These are phyloP conservation scores for Gastrolobium villosum DNA, from an alignment of 306 rosid genomes.

Conservation along the genomic window DNA sequence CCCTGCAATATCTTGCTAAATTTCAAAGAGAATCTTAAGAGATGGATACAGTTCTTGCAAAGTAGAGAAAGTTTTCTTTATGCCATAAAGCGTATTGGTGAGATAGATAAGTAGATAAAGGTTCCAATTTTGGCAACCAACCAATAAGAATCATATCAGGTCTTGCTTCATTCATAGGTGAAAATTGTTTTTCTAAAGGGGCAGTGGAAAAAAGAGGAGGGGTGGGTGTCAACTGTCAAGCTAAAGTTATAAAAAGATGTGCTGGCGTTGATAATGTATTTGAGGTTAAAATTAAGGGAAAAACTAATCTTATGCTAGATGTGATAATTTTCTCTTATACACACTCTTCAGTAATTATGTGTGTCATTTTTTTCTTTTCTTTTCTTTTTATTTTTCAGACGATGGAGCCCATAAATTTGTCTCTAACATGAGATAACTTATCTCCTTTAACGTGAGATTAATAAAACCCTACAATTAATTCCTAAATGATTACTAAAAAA, in stretches of 20 bases:
- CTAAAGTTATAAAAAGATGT: background rate
- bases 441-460: too few relatives aligned
- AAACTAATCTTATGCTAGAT: too few relatives aligned
- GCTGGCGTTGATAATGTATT: slow-evolving; percentile 23
- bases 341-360: too few relatives aligned
- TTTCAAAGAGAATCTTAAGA: slow-evolving; percentile 32
- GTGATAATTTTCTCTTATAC: too few relatives aligned
- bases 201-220: background rate
- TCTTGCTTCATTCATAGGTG: background rate
- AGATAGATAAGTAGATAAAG: slow-evolving; percentile 44
- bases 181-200: slow-evolving; percentile 23
- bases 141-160: slow-evolving; percentile 37
- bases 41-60: slow-evolving; percentile 14
- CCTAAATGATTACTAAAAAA: background rate
- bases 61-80: slow-evolving; percentile 19
- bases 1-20: slow-evolving; percentile 34
- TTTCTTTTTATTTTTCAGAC: too few relatives aligned
- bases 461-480: too few relatives aligned
- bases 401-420: too few relatives aligned
- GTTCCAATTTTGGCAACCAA: slow-evolving; percentile 46
- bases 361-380: too few relatives aligned
- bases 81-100: slow-evolving; percentile 13
- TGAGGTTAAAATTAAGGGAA: too few relatives aligned
- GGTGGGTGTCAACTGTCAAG: background rate
- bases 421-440: too few relatives aligned